Base-by-base conservation (phyloP, 2,329 filamentous ascomycete species). In the Aureobasidium sp. region DNA sequence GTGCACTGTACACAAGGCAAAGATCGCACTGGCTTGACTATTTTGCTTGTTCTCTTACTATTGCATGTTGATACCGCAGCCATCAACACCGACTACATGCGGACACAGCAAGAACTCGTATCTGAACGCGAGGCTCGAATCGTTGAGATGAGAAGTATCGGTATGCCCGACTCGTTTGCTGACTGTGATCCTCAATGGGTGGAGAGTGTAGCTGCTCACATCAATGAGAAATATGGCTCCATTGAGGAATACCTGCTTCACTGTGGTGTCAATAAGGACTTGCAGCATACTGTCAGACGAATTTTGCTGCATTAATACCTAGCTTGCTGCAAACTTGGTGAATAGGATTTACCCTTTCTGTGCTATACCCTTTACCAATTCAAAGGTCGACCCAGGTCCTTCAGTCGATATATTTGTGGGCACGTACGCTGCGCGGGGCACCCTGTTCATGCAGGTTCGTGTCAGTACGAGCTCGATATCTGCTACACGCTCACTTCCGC, bases 1-100 rank as follows among this genome's bases (percentile, higher is more conserved):
- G 76, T 94, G 2, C 90, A 96, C 73, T 96, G 92, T 73, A 94
- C 91, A 0, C 90, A 95, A 69, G 92, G 92, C 63, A 96, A 96
- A 72, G 92, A 96, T 70, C 83, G 92, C 2, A 92, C 85, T 1
- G 92, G 92, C 0, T 77, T 96, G 13, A 78, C 89, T 12, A 78
- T 90, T 5, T 77, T 88, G 44, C 77, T 96, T 4, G 74, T 88
- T 0, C 76, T 95, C 24, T 79, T 93, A 69, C 76, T 89, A 12
- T 78, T 89, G 3, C 75, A 71, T 32, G 71, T 89, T 1, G 82
- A 85, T 0, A 63, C 78, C 1, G 71, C 79, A 0, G 87, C 84
- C 2, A 85, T 95, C 46, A 78, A 84, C 61, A 71, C 86, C 65
- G 92, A 96, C 74, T 96, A 96, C 72, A 73, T 81, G 63, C 79